Percentiles rank a stretch among this genome's conserved stretches.
Conservation (phyloP, 768 basidiomycete species). For the Gloeopeniophorella convolvens region DNA sequence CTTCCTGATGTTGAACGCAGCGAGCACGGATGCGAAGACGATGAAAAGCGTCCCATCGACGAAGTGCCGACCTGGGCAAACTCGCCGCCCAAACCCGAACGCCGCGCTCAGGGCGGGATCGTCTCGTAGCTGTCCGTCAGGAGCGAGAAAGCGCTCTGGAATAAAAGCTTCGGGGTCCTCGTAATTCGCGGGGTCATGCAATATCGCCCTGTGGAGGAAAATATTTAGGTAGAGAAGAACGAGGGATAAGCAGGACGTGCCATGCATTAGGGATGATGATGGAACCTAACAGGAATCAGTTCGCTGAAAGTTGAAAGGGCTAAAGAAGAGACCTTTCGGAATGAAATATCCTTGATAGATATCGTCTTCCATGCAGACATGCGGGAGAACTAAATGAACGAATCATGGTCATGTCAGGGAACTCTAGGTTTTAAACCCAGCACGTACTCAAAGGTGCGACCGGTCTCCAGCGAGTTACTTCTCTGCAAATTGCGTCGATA, state of each 20-base stretch:
- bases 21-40: too few relatives aligned
- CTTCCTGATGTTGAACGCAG: conserved; percentile 11
- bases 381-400: background rate
- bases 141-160: conserved; percentile 21
- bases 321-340: too few relatives aligned
- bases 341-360: background rate
- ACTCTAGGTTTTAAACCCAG: background rate
- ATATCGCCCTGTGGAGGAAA: conserved; percentile 7
- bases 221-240: background rate
- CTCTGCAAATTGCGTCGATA: background rate
- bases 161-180: conserved; percentile 14
- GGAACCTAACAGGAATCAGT: too few relatives aligned
- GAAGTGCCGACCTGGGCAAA: background rate
- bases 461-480: background rate
- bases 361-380: background rate
- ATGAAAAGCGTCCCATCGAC: too few relatives aligned
- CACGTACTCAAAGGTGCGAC: background rate
- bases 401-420: background rate
- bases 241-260: background rate
- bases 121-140: too few relatives aligned
- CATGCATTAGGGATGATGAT: background rate
- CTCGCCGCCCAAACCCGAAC: background rate
- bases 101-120: background rate
- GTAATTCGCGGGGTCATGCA: conserved; percentile 15
- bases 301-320: too few relatives aligned